Evolutionary conservation across 441 rosid genomes (phyloP).

Genomic region (Eruca vesicaria): DNA sequence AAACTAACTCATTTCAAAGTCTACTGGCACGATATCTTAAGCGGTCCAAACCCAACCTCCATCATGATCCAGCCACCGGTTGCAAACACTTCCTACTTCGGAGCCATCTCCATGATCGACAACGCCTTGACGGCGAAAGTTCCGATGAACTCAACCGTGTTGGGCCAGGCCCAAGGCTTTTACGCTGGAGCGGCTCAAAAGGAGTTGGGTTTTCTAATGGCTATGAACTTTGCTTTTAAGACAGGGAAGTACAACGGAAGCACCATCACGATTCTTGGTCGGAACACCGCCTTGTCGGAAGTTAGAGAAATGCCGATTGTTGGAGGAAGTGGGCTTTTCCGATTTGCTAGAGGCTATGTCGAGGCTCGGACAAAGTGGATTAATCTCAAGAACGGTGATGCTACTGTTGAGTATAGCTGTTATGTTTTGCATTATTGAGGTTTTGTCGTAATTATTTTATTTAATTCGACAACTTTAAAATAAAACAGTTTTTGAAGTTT

Average conservation of each 20-base stretch:
- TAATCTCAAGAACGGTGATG: neutral
- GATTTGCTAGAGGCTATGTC: neutral
- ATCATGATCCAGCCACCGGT: conserved; percentile 31
- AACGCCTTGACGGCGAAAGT: neutral
- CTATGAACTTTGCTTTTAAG: too few species aligned
- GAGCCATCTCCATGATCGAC: neutral
- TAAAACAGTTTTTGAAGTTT: too few species aligned
- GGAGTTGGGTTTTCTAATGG: too few species aligned
- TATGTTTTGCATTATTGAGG: neutral
- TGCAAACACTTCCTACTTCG: neutral
- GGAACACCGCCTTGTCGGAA: neutral
- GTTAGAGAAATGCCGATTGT: neutral
- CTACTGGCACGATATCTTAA: too few species aligned
- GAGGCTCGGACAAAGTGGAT: neutral
- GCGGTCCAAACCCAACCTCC: conserved; percentile 53
- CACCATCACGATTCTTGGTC: neutral
- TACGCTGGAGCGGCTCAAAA: neutral
- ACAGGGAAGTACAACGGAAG: neutral
- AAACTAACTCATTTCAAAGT: conserved; percentile 64
- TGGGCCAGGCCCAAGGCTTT: neutral
- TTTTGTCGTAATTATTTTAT: too few species aligned
- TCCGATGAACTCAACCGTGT: neutral
- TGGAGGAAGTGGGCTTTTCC: neutral
- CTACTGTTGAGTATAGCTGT: neutral
- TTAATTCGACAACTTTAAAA: too few species aligned